Evolutionary conservation across 331 rosid species (phyloP).

Genomic region (Acacia concinna): DNA sequence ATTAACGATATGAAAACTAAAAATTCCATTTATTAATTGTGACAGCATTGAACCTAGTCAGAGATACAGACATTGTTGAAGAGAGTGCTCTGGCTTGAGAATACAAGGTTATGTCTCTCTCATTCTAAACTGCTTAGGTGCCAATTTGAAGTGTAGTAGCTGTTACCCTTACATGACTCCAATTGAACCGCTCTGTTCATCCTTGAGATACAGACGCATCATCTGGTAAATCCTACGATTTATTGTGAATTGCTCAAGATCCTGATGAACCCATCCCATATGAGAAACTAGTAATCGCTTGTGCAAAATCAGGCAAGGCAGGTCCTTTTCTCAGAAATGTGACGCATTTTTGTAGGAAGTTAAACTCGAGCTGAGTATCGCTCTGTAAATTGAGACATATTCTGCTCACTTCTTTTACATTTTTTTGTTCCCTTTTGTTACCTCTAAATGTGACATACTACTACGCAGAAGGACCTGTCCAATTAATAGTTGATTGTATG

Average conservation of each 20-base stretch:
- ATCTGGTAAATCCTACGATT: conserved; percentile 3
- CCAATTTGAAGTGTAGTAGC: background rate
- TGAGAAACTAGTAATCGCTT: conserved; percentile 3
- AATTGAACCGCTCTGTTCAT: background rate
- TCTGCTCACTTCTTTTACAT: background rate
- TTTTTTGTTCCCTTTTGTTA: background rate
- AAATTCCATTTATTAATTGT: background rate
- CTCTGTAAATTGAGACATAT: conserved; percentile 20
- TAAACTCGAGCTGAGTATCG: background rate
- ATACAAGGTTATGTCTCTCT: conserved; percentile 16
- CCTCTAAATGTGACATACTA: background rate
- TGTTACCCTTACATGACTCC: conserved; percentile 15
- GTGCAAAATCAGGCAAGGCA: background rate
- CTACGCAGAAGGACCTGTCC: background rate
- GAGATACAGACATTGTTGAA: conserved; percentile 38
- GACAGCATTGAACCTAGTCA: conserved; percentile 32
- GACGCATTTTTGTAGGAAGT: background rate
- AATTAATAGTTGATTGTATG: background rate
- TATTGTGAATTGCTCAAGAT: background rate
- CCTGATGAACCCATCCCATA: background rate
- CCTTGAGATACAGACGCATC: conserved; percentile 7
- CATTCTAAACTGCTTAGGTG: background rate
- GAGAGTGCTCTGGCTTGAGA: conserved; percentile 42
- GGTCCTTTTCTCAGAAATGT: background rate
- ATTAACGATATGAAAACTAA: background rate